Evolutionary conservation across 257 asterid genomes (phyloP).

Genomic region (Phtheirospermum japonicum): DNA sequence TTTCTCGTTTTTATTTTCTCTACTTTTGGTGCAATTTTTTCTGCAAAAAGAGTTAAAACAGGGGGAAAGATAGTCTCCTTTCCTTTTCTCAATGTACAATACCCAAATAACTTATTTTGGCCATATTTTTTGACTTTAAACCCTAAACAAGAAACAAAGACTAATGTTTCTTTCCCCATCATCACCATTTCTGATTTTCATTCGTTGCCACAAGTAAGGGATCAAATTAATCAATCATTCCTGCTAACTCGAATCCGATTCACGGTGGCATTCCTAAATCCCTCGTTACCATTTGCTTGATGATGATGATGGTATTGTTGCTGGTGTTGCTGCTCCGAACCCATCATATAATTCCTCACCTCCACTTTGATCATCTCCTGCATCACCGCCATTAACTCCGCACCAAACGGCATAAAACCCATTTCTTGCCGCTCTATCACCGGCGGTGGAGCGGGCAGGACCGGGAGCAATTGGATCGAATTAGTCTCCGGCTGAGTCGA

Average conservation of each 20-base stretch:
- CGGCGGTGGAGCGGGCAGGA: conserved; percentile 2
- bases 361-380: conserved; percentile 64
- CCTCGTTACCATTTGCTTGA: too few relatives aligned
- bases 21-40: too few relatives aligned
- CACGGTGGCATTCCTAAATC: not conserved
- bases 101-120: too few relatives aligned
- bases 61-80: too few relatives aligned
- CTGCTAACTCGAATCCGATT: not conserved
- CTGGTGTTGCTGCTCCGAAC: conserved; percentile 37
- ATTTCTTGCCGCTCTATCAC: conserved; percentile 31
- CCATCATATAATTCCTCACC: conserved; percentile 60
- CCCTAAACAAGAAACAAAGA: too few relatives aligned
- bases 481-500: conserved; percentile 22
- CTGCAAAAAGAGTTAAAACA: too few relatives aligned
- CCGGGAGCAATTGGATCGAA: conserved; percentile 16
- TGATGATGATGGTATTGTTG: conserved; percentile 22
- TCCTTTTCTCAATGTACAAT: too few relatives aligned
- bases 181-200: not conserved
- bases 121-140: too few relatives aligned
- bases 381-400: conserved; percentile 56
- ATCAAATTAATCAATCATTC: not conserved
- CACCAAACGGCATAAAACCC: conserved; percentile 43
- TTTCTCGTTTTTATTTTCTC: too few relatives aligned
- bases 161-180: too few relatives aligned
- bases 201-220: too few relatives aligned